phyloP scores from a whole-genome alignment of 2,329 filamentous ascomycete genomes.

The Phoma sp. region DNA sequence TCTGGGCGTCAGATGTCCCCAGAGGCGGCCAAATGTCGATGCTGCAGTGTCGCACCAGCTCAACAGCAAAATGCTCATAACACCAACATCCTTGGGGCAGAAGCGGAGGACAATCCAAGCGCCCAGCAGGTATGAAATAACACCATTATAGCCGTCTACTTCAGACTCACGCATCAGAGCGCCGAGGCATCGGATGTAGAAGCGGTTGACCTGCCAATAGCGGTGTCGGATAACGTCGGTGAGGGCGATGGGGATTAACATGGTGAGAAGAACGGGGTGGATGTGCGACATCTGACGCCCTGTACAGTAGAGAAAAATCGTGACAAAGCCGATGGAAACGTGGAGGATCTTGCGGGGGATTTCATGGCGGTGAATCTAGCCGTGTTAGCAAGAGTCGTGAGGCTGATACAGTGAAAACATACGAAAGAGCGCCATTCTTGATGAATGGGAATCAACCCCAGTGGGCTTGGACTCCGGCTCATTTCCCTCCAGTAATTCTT shows the following conservation, averaged over 20 bases:
- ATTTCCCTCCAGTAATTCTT: conserved; percentile 86
- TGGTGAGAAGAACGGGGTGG: conserved; percentile 81
- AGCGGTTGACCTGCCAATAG: conserved; percentile 79
- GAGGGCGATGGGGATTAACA: conserved; percentile 82
- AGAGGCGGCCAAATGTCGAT: conserved; percentile 89
- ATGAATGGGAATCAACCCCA: conserved; percentile 95
- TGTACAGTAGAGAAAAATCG: conserved; percentile 81
- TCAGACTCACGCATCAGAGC: conserved; percentile 97
- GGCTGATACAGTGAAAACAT: conserved; percentile 32
- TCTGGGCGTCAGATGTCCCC: conserved; percentile 85
- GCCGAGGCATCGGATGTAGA: conserved; percentile 85
- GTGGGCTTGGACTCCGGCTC: conserved; percentile 88
- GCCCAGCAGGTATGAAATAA: conserved; percentile 94
- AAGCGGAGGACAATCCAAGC: conserved; percentile 85
- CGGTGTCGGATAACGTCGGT: conserved; percentile 85
- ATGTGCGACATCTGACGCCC: conserved; percentile 80
- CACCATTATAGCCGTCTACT: conserved; percentile 92
- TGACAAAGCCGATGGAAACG: conserved; percentile 95
- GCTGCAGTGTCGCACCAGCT: conserved; percentile 99
- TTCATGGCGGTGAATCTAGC: conserved; percentile 84
- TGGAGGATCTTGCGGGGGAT: conserved; percentile 93
- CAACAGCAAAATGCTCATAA: conserved; percentile 86
- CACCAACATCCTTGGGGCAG: conserved; percentile 91
- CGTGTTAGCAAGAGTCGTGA: conserved; percentile 22
- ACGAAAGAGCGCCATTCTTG: conserved; percentile 89